phyloP scores from a whole-genome alignment of 805 yeast species.

The Blastobotrys chiropterorum region DNA sequence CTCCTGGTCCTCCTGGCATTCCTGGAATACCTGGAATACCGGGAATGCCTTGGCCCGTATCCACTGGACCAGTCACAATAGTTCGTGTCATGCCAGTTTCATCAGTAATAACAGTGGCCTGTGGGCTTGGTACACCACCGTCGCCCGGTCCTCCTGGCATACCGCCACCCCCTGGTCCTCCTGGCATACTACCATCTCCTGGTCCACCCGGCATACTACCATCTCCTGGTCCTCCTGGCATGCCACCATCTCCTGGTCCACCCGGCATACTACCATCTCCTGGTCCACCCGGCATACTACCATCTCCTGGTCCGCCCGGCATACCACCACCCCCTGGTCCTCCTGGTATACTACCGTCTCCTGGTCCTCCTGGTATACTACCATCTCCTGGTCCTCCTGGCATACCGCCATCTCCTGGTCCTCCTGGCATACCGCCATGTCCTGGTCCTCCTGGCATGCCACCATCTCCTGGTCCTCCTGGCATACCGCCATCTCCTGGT shows the following conservation, averaged over 20 bases:
- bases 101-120: not conserved
- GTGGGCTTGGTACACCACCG: not conserved
- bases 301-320: slow-evolving; percentile 4
- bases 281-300: slow-evolving; percentile 6
- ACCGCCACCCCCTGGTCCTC: not conserved
- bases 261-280: slow-evolving; percentile 1
- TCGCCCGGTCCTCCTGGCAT: not conserved
- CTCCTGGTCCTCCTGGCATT: slow-evolving; percentile 1
- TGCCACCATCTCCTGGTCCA: slow-evolving; percentile 3
- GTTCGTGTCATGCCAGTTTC: not conserved
- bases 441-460: slow-evolving; percentile 8
- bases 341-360: slow-evolving; percentile 4
- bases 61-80: not conserved
- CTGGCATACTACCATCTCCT: not conserved
- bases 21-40: not conserved
- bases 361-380: slow-evolving; percentile 5
- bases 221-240: not conserved
- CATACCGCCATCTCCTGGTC: slow-evolving; percentile 6
- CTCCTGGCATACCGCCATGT: slow-evolving; percentile 8
- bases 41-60: not conserved
- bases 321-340: slow-evolving; percentile 7
- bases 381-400: slow-evolving; percentile 8
- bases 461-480: slow-evolving; percentile 7
- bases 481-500: slow-evolving; percentile 6
- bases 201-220: not conserved